These are phyloP conservation scores for Salvia splendens DNA, from an alignment of 257 asterid genomes.

Conservation along the genomic window DNA sequence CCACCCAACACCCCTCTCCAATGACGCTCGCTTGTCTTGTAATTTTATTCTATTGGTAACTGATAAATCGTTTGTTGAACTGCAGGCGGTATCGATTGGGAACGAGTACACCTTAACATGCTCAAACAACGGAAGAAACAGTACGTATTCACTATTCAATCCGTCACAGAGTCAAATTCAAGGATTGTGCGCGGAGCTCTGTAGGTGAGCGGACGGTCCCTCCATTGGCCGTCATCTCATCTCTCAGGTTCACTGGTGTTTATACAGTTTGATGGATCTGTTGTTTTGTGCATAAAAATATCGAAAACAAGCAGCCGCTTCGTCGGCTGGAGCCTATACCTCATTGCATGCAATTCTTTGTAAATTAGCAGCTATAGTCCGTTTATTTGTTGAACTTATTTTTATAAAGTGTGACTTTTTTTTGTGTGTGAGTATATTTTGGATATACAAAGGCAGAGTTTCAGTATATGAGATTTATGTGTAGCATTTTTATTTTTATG, in stretches of 20 bases:
- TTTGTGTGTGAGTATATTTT: neutral
- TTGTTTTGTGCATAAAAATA: slow-evolving; percentile 20
- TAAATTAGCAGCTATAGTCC: slow-evolving; percentile 6
- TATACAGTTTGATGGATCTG: slow-evolving; percentile 4
- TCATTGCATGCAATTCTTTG: slow-evolving; percentile 22
- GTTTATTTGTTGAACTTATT: slow-evolving; percentile 1
- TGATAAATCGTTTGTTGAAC: neutral
- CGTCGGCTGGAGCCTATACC: slow-evolving; percentile 6
- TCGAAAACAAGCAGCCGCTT: neutral
- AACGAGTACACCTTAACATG: slow-evolving; percentile 63
- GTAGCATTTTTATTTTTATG: no score
- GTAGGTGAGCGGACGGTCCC: slow-evolving; percentile 44
- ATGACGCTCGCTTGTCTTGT: neutral
- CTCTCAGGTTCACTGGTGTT: slow-evolving; percentile 11
- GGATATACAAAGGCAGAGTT: neutral
- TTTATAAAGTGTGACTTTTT: neutral
- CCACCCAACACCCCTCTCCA: neutral
- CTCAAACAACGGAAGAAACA: slow-evolving; percentile 54
- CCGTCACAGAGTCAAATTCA: slow-evolving; percentile 54
- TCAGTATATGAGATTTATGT: neutral
- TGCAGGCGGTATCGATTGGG: slow-evolving; percentile 64
- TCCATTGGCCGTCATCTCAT: neutral
- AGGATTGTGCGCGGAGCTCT: slow-evolving; percentile 70
- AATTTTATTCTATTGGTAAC: neutral
- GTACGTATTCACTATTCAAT: slow-evolving; percentile 46